Evolutionary conservation across 1,284 basidiomycete species (phyloP), one percentile per base, ranked within the genome.

Genomic region (Sporisorium reilianum): DNA sequence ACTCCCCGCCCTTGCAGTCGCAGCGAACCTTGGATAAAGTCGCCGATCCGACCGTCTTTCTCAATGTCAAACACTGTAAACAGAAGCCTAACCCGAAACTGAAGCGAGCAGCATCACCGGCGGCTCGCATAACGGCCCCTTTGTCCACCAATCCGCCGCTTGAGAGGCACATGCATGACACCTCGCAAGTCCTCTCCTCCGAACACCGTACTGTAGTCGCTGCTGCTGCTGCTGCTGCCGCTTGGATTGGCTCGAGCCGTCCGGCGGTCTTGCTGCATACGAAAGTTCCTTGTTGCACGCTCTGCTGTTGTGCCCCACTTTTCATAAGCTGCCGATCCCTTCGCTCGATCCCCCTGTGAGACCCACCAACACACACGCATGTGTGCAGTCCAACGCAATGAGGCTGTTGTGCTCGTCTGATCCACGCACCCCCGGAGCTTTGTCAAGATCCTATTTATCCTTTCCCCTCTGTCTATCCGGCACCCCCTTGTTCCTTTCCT

Each of bases 391-490:
- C 38, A 9, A 30, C n/a, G n/a, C n/a, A n/a, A n/a, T n/a, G n/a
- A n/a, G n/a, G n/a, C n/a, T n/a, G n/a, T n/a, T n/a, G n/a, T n/a
- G 16, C 14, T 45, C 25, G 44, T 18, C 44, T 45, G 12, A 7
- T 18, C 25, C 25, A 9, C 45, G 16, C 23, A 5, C 26, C 5
- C 45, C 26, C n/a, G 10, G 12, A 26, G 22, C 16, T 9, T 34
- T 34, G 30, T 30, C 14, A 25, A 26, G 26, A 46, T 46, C 45
- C 46, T 48, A 48, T 48, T 48, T 48, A 48, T 48, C 46, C 46
- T 30, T 48, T 30, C 5, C 28, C 46, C 28, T 6, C n/a, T n/a
- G n/a, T n/a, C n/a, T n/a, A n/a, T n/a, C n/a, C n/a, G n/a, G n/a
- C n/a, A n/a, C n/a, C n/a, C 44, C 44, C 28, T 25, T 38, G 14